Evolutionary conservation across 352 stramenopile species (phyloP).

Genomic region (Thalassiosira exigua): DNA sequence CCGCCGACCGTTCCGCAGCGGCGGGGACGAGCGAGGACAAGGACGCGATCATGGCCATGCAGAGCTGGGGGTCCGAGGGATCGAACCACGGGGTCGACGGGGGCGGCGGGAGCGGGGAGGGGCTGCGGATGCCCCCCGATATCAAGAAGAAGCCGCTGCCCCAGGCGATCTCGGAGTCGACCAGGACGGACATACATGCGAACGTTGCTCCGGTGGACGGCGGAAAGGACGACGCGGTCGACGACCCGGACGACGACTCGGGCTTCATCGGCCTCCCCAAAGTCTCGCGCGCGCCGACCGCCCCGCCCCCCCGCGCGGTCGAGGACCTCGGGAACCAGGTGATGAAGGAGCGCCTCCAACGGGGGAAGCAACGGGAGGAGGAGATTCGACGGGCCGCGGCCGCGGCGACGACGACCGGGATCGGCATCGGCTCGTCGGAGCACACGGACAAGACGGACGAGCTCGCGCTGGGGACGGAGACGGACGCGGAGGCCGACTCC

Average conservation of each 20-base stretch:
- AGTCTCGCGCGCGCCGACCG: background rate
- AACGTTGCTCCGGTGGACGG: background rate
- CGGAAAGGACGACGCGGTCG: background rate
- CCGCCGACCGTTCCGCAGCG: background rate
- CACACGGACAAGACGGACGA: too few relatives aligned
- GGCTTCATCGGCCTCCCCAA: slow-evolving; percentile 27
- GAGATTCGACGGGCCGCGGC: background rate
- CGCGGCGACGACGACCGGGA: background rate
- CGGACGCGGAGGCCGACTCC: background rate
- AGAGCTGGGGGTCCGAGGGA: slow-evolving; percentile 28
- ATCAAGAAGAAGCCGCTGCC: slow-evolving; percentile 17
- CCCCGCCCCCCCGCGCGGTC: background rate
- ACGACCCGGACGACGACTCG: slow-evolving; percentile 25
- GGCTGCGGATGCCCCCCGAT: slow-evolving; percentile 9
- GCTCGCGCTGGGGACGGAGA: too few relatives aligned
- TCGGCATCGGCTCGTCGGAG: too few relatives aligned
- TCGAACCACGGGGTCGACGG: background rate
- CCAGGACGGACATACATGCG: slow-evolving; percentile 23
- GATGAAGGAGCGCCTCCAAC: slow-evolving; percentile 15
- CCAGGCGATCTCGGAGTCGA: slow-evolving; percentile 26
- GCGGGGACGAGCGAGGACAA: slow-evolving; percentile 6
- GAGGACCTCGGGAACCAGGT: slow-evolving; percentile 34
- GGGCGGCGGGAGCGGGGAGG: background rate
- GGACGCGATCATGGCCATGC: slow-evolving; percentile 34
- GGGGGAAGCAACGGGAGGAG: slow-evolving; percentile 10